Percentiles rank a stretch among this genome's conserved stretches.
These are phyloP conservation scores for Plasmodium chabaudi DNA, from an alignment of 169 alveolate species.

Conservation along the genomic window DNA sequence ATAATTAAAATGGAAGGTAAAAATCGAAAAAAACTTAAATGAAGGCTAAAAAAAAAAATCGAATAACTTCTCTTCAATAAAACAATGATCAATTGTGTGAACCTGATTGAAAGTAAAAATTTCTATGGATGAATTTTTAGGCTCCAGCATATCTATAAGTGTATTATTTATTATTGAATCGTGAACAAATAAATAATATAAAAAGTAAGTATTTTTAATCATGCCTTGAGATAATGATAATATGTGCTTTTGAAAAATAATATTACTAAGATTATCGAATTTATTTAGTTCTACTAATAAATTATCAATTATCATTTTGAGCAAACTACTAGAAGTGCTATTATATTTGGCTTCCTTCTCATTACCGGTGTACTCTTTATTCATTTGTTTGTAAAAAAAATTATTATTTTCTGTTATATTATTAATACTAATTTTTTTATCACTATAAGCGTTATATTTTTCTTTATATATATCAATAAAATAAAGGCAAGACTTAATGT, in stretches of 20 bases:
- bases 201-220: constrained; percentile 41
- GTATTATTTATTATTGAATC: constrained; percentile 48
- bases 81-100: constrained; percentile 18
- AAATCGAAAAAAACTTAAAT: no score
- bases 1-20: no score
- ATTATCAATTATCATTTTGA: constrained; percentile 41
- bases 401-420: constrained; percentile 15
- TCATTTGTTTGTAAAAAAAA: constrained; percentile 12
- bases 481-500: constrained; percentile 50
- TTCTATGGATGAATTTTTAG: constrained; percentile 11
- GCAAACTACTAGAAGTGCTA: not conserved
- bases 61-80: constrained; percentile 63
- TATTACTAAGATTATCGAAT: constrained; percentile 59
- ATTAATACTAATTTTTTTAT: constrained; percentile 18
- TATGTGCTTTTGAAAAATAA: constrained; percentile 71
- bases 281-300: constrained; percentile 60
- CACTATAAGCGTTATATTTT: constrained; percentile 62
- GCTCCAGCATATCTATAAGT: constrained; percentile 7
- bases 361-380: constrained; percentile 3
- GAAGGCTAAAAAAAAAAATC: constrained; percentile 25
- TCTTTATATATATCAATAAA: constrained; percentile 60
- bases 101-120: constrained; percentile 69
- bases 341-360: constrained; percentile 14
- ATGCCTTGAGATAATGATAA: constrained; percentile 27
- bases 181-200: constrained; percentile 64